Conservation (phyloP, 306 rosid species). For the Cicer bijugum region DNA sequence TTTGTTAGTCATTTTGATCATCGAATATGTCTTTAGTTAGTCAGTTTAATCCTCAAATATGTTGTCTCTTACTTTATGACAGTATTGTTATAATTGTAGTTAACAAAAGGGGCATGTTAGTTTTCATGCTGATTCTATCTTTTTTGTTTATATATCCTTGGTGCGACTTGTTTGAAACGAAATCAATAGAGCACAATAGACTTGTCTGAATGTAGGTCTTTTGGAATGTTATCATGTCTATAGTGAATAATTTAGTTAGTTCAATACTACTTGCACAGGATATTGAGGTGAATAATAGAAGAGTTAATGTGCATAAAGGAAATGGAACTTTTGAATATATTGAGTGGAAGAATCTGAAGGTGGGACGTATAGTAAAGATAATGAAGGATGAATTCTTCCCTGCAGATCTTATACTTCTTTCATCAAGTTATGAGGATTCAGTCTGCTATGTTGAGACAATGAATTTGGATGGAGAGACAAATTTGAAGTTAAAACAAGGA, state of each 20-base stretch:
- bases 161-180: conserved; percentile 18
- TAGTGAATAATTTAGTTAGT: conserved; percentile 34
- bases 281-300: conserved; percentile 75
- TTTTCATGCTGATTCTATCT: conserved; percentile 31
- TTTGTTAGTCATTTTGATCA: too few species aligned
- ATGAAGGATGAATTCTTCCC: conserved; percentile 91
- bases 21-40: too few species aligned
- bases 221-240: too few species aligned
- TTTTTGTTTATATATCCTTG: conserved; percentile 30
- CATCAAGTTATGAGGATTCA: conserved; percentile 87
- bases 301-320: conserved; percentile 64
- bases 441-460: conserved; percentile 93
- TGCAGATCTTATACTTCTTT: conserved; percentile 82
- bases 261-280: conserved; percentile 59
- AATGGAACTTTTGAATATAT: conserved; percentile 64
- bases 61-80: conserved; percentile 2
- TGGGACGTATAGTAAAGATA: conserved; percentile 82
- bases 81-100: conserved; percentile 8
- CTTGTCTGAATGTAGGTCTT: too few species aligned
- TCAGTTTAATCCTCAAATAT: too few species aligned
- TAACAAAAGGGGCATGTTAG: conserved; percentile 14
- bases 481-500: conserved; percentile 85
- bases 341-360: conserved; percentile 81
- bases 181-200: background rate
- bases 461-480: conserved; percentile 98